A percentile compares a stretch with the other conserved stretches of the same genome.
These are phyloP conservation scores for Nyssa sinensis DNA, from an alignment of 148 eudicot genomes.

Conservation along the genomic window DNA sequence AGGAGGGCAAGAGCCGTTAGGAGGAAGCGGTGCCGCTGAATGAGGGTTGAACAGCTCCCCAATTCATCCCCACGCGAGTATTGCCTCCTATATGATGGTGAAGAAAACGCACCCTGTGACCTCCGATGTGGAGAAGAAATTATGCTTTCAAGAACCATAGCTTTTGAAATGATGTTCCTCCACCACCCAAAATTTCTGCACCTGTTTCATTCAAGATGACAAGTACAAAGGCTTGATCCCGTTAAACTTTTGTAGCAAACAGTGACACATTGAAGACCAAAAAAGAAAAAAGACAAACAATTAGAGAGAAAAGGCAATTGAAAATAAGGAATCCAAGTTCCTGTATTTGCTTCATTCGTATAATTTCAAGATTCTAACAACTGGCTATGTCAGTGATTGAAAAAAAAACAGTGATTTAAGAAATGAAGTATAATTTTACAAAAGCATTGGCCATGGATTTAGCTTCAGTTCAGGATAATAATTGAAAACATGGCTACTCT, in stretches of 20 bases:
- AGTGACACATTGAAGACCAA: neutral
- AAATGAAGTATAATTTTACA: neutral
- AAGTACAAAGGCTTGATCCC: neutral
- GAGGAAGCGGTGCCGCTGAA: constrained; percentile 82
- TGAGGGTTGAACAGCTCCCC: constrained; percentile 54
- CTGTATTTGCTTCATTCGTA: neutral
- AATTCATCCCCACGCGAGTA: constrained; percentile 43
- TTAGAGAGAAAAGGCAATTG: neutral
- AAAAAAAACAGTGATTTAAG: neutral
- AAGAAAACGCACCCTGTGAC: constrained; percentile 49
- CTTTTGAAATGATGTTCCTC: constrained; percentile 9
- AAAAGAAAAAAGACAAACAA: neutral
- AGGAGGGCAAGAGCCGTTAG: constrained; percentile 76
- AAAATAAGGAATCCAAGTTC: neutral
- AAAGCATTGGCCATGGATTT: too few relatives aligned
- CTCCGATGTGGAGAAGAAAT: constrained; percentile 82
- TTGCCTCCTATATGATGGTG: constrained; percentile 39
- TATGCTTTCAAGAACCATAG: constrained; percentile 57
- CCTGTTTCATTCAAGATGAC: constrained; percentile 5
- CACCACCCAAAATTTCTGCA: constrained; percentile 12
- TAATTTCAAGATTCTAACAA: neutral
- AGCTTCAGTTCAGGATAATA: neutral
- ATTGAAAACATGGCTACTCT: neutral
- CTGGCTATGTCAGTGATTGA: neutral
- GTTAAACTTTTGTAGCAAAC: neutral